Evolutionary conservation across 2,329 filamentous ascomycete species (phyloP), one percentile per base, ranked within the genome.

Genomic region (Mariannaea sp.): DNA sequence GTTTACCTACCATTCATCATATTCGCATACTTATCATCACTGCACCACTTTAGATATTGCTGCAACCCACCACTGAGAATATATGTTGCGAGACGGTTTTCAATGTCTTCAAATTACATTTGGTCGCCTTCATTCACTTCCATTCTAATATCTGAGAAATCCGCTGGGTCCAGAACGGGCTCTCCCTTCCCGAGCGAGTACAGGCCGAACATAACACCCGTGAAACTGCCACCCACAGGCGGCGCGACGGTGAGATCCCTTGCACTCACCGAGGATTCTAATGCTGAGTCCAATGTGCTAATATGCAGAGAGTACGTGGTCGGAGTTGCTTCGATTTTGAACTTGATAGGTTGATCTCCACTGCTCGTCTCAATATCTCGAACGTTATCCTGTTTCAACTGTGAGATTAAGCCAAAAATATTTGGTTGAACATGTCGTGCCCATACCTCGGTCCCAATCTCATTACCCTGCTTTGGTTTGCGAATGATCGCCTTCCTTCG

Each of bases 181-280:
- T 62, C 59, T 0, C 51, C 51, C 7, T 24, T 61, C 0, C 64
- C 61, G 30, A 56, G 50, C 0, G 63, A 63, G 27, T 66, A 66
- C 1, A 66, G 32, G 0, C 63, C 63, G 51, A 65, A 59, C 61
- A 65, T 60, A 4, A 48, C 47, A 2, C 64, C 64, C 1, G 61
- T 49, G 19, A 66, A 66, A 12, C 58, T 58, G 3, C 58, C 56
- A 6, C 64, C 63, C 8, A 65, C 41, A 0, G 57, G 56, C 0
- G 64, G 64, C 7, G 50, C 42, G 1, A 55, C 47, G 0, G 62
- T 63, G 7, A 65, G 30, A 12, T 41, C 19, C 7, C 44, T 53
- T 1, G 58, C 19, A 0, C 38, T 8, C 0, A 61, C 39, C 4
- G 16, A 30, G 7, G 52, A 16, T 1, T 22, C 32, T 14, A 41